Base-by-base conservation (phyloP, 352 stramenopile genomes). In the Aphanomyces astaci region DNA sequence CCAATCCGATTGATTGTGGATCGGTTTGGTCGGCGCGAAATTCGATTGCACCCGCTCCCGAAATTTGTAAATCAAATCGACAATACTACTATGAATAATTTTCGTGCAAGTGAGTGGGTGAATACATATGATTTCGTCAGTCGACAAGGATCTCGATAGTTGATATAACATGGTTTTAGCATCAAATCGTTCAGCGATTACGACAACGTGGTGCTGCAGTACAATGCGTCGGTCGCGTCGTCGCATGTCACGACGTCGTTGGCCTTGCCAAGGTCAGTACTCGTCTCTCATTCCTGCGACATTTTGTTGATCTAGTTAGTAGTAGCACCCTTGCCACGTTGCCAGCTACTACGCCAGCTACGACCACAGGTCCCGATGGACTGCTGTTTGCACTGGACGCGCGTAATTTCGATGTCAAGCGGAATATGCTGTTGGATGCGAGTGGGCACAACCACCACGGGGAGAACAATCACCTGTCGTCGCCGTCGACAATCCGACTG, bases 191-290 rank as follows among this genome's bases (percentile, higher is more conserved):
- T 83, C 28, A 80, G 88, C 46, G 81, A 90, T 39, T 90, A 88
- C 53, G 81, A 90, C 64, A 80, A 81, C 49, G 73, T 90, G 3
- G 79, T 90, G 52, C 81, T 90, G 43, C 81, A 90, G 67, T 90
- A 87, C 71, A 90, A 90, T 67, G 84, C 81, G 49, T 87, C 85
- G 66, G 87, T 90, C 25, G 85, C 78, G 48, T 90, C 81, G 28
- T 87, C 81, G 13, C 81, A 80, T 2, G 80, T 80, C 3, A 83
- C 75, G 7, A 75, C 75, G 1, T 65, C 76, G 1, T 36, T 72
- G 2, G 70, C 72, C 24, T 48, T 75, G 15, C 28, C 72, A 10
- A 74, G 73, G 62, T 68, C 19, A 11, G n/a, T n/a, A n/a, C n/a
- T n/a, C n/a, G n/a, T n/a, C n/a, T n/a, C n/a, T n/a, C n/a, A n/a